phyloP scores from a whole-genome alignment of 2,329 filamentous ascomycete species.

The Coniochaeta ligniaria region DNA sequence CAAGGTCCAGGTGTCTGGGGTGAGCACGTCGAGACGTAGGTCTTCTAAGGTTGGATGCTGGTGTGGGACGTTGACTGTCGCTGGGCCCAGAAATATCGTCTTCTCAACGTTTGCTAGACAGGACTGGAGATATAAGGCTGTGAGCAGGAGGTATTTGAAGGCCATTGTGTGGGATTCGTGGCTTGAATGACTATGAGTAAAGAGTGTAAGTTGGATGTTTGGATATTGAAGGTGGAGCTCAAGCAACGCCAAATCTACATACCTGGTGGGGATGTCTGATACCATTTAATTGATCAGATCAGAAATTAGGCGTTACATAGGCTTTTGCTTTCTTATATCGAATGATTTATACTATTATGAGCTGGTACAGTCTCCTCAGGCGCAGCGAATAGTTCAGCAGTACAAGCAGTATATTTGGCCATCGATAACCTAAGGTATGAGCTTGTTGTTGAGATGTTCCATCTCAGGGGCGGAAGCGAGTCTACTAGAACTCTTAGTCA shows the following conservation, averaged over 20 bases:
- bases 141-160: neutral
- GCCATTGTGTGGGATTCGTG: neutral
- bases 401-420: no score
- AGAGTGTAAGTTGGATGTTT: neutral
- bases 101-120: constrained; percentile 80
- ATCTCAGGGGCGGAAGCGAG: neutral
- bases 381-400: no score
- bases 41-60: constrained; percentile 48
- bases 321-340: no score
- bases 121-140: neutral
- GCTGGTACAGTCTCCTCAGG: no score
- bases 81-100: constrained; percentile 73
- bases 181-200: neutral
- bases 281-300: no score
- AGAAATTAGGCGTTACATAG: no score
- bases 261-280: no score
- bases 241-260: neutral
- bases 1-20: constrained; percentile 43
- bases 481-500: neutral
- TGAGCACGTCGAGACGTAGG: constrained; percentile 59
- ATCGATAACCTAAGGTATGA: no score
- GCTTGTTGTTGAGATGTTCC: no score
- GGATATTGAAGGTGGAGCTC: neutral
- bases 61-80: constrained; percentile 45
- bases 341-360: no score